phyloP scores from a whole-genome alignment of 345 rosid species.

The Ceriops decandra region DNA sequence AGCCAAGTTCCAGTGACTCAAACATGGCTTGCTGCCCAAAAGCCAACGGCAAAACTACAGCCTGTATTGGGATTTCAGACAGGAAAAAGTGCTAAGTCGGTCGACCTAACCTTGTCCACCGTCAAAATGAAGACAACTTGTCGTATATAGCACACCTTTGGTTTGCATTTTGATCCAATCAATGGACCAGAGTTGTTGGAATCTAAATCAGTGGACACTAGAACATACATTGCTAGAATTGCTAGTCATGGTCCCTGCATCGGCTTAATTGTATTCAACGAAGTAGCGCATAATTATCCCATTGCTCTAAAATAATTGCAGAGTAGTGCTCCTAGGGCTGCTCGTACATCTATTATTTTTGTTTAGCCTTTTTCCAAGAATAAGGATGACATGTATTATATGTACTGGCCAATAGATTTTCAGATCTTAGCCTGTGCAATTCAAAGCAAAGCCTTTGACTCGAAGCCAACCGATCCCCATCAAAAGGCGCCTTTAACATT shows the following conservation, averaged over 20 bases:
- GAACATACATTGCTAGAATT: not conserved
- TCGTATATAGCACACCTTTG: not conserved
- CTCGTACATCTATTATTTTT: not conserved
- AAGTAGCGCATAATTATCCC: not conserved
- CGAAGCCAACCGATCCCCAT: not conserved
- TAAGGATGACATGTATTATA: too few relatives aligned
- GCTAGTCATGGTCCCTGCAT: not conserved
- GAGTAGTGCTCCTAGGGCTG: not conserved
- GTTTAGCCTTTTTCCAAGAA: not conserved
- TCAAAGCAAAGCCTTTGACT: not conserved
- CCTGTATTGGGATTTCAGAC: constrained; percentile 4
- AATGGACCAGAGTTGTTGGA: not conserved
- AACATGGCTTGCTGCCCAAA: constrained; percentile 12
- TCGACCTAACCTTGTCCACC: constrained; percentile 21
- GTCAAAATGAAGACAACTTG: constrained; percentile 17
- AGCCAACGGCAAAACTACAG: constrained; percentile 7
- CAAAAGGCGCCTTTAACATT: not conserved
- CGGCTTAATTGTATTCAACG: not conserved
- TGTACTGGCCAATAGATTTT: too few relatives aligned
- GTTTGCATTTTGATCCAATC: not conserved
- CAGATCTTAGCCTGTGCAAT: not conserved
- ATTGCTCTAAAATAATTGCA: not conserved
- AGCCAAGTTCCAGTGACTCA: not conserved
- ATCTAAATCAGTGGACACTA: not conserved
- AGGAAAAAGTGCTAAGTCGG: constrained; percentile 3